Percentiles rank a stretch among this genome's conserved stretches.
These are phyloP conservation scores for Hypholoma fasciculare DNA, from an alignment of 768 basidiomycete species.

Conservation along the genomic window DNA sequence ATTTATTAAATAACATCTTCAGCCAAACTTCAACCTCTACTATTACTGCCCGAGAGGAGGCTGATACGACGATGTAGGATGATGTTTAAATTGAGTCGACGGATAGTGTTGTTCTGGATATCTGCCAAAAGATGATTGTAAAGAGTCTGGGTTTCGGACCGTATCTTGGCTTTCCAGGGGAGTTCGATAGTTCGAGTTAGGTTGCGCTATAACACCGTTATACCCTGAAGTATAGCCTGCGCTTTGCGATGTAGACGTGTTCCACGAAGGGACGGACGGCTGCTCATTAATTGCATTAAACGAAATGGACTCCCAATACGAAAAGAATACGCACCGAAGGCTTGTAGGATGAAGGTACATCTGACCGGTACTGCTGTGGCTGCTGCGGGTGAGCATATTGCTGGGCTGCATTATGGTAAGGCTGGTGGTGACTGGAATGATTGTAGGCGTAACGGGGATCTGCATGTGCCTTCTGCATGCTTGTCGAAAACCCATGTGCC, in stretches of 20 bases:
- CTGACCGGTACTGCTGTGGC: conserved; percentile 7
- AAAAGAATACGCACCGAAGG: conserved; percentile 11
- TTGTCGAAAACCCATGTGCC: conserved; percentile 35
- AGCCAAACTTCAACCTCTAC: conserved; percentile 1
- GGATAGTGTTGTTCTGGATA: conserved; percentile 22
- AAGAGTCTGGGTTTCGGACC: neutral
- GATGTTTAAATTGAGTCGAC: conserved; percentile 30
- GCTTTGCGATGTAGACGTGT: conserved; percentile 17
- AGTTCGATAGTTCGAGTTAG: neutral
- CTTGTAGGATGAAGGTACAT: conserved; percentile 12
- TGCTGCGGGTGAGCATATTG: neutral
- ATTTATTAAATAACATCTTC: conserved; percentile 12
- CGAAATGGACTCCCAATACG: too few species aligned
- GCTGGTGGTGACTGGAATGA: conserved; percentile 10
- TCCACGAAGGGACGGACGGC: conserved; percentile 24
- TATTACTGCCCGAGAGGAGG: conserved; percentile 23
- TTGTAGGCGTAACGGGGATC: conserved; percentile 25
- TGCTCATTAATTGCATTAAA: too few species aligned
- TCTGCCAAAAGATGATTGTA: conserved; percentile 12
- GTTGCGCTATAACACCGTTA: conserved; percentile 4
- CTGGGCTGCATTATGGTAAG: conserved; percentile 7
- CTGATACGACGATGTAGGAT: conserved; percentile 32
- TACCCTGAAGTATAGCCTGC: conserved; percentile 16
- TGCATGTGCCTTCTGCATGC: conserved; percentile 15
- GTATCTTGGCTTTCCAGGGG: conserved; percentile 4